These are phyloP conservation scores for Blastocystis sp. DNA, from an alignment of 352 stramenopile species.

Conservation along the genomic window DNA sequence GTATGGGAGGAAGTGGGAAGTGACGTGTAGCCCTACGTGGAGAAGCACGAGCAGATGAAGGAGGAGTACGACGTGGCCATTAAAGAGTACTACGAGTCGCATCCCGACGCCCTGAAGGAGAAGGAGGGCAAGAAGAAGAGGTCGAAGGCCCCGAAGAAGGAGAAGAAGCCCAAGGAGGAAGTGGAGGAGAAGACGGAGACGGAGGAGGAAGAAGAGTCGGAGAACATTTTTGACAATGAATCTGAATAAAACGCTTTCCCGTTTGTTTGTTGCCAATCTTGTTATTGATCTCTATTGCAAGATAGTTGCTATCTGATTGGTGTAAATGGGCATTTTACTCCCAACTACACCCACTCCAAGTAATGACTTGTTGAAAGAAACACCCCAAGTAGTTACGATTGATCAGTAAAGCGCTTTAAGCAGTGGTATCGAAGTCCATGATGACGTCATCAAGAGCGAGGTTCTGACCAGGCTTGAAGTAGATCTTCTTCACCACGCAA, in stretches of 20 bases:
- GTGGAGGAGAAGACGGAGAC: slow-evolving; percentile 17
- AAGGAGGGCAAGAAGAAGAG: not conserved
- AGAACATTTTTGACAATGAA: slow-evolving; percentile 61
- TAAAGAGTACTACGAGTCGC: slow-evolving; percentile 13
- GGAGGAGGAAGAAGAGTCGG: slow-evolving; percentile 41
- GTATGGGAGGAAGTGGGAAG: not conserved
- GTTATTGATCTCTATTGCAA: too few species aligned
- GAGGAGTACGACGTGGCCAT: slow-evolving; percentile 48
- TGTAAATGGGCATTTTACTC: too few species aligned
- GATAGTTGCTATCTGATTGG: too few species aligned
- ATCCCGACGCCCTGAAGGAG: slow-evolving; percentile 41
- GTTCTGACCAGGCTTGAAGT: too few species aligned
- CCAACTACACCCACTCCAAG: too few species aligned
- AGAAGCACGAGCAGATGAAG: slow-evolving; percentile 31
- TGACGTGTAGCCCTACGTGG: not conserved
- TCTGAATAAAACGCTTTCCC: slow-evolving; percentile 14
- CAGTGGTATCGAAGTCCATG: too few species aligned
- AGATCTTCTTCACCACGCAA: too few species aligned
- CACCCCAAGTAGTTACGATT: too few species aligned
- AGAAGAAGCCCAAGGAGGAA: slow-evolving; percentile 53
- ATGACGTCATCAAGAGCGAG: too few species aligned
- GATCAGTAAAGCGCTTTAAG: too few species aligned
- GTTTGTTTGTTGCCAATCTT: not conserved
- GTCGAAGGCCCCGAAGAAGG: slow-evolving; percentile 56
- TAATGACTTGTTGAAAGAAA: too few species aligned